Conservation (phyloP, 1,284 basidiomycete species). For the Sporisorium iseilematis-ciliati region DNA sequence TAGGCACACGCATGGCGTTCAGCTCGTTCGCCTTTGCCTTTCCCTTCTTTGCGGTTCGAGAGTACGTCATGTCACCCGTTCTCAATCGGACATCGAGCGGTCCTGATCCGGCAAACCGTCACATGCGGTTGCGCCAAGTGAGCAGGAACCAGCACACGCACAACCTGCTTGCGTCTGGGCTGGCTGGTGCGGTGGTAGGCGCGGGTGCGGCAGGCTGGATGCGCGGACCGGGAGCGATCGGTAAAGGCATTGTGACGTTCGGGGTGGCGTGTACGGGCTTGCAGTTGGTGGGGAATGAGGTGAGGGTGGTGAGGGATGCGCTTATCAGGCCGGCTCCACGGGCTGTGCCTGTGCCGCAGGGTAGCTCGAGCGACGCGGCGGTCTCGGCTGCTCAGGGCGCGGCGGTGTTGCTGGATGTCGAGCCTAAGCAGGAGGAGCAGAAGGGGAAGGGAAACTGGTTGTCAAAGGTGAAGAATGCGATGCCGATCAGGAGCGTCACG, state of each 20-base stretch:
- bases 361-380: constrained; percentile 6
- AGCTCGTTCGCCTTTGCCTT: constrained; percentile 46
- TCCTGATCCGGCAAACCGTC: constrained; percentile 25
- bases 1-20: constrained; percentile 40
- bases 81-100: constrained; percentile 43
- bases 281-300: constrained; percentile 49
- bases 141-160: constrained; percentile 32
- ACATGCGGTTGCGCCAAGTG: constrained; percentile 30
- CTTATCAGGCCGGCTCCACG: constrained; percentile 21
- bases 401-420: constrained; percentile 12
- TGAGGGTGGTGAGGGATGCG: constrained; percentile 27
- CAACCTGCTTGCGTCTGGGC: constrained; percentile 31
- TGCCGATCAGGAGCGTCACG: constrained; percentile 50
- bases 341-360: constrained; percentile 1
- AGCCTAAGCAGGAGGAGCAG: constrained; percentile 1
- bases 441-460: constrained; percentile 16
- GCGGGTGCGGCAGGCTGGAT: constrained; percentile 33
- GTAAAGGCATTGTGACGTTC: constrained; percentile 40
- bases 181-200: constrained; percentile 44
- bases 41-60: constrained; percentile 51
- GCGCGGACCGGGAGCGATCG: constrained; percentile 18
- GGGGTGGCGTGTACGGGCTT: constrained; percentile 35
- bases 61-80: constrained; percentile 40
- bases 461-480: constrained; percentile 21
- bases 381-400: constrained; percentile 16